Conservation (phyloP, 768 basidiomycete species). For the Pisolithus microcarpus region DNA sequence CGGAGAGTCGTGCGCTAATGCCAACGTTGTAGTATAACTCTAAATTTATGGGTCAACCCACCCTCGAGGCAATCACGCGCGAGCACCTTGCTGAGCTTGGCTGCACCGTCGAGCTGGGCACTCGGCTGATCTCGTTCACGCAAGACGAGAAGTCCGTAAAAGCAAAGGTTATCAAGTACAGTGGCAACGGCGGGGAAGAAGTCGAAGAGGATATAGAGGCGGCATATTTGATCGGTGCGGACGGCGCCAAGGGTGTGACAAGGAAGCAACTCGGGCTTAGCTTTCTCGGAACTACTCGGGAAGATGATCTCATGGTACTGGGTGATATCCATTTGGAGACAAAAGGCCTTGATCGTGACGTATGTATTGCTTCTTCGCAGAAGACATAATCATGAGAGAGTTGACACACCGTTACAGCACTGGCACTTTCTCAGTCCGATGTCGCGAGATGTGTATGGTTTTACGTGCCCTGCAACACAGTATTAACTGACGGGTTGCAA, state of each 20-base stretch:
- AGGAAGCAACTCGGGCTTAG: too few species aligned
- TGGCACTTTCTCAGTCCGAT: too few species aligned
- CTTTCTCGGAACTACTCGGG: too few species aligned
- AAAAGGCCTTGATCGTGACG: conserved; percentile 25
- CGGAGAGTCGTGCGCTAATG: neutral
- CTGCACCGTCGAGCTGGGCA: conserved; percentile 30
- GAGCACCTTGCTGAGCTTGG: conserved; percentile 14
- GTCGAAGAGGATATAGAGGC: too few species aligned
- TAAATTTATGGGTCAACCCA: conserved; percentile 19
- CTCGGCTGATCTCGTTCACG: too few species aligned
- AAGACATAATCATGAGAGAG: too few species aligned
- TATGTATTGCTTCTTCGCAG: conserved; percentile 1
- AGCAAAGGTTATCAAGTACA: conserved; percentile 28
- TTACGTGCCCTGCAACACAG: neutral
- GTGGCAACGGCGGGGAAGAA: conserved; percentile 8
- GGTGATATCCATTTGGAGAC: too few species aligned
- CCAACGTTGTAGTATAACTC: conserved; percentile 5
- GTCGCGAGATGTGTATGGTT: neutral
- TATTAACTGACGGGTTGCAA: conserved; percentile 5
- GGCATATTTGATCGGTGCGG: too few species aligned
- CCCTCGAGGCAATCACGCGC: conserved; percentile 22
- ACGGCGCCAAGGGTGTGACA: too few species aligned
- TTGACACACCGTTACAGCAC: too few species aligned
- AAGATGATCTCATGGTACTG: too few species aligned
- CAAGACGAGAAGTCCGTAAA: conserved; percentile 24